Evolutionary conservation across 495 filamentous ascomycete species (phyloP).

Genomic region (Aspergillus carlsbadensis): DNA sequence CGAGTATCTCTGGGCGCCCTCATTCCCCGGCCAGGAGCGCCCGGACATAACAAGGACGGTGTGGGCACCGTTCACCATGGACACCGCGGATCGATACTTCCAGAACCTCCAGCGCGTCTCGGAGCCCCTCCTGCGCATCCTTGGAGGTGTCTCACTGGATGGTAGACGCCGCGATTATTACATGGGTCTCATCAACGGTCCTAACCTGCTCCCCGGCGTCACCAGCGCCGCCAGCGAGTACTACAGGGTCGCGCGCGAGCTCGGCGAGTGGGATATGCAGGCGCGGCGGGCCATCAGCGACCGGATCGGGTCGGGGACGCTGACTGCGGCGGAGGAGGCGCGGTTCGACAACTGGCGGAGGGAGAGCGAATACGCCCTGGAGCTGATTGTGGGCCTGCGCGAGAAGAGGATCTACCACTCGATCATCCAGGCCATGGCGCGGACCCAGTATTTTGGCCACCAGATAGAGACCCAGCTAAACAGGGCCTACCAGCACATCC

Average conservation of each 20-base stretch:
- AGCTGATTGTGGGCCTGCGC: too few species aligned
- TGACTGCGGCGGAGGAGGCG: background rate
- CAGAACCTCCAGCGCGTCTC: too few species aligned
- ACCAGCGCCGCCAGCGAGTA: background rate
- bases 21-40: background rate
- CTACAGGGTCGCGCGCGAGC: background rate
- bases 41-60: background rate
- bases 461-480: too few species aligned
- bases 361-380: too few species aligned
- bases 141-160: too few species aligned
- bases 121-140: too few species aligned
- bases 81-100: too few species aligned
- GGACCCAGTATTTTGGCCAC: too few species aligned
- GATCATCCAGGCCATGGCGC: too few species aligned
- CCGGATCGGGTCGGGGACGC: background rate
- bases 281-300: background rate
- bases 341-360: background rate
- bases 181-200: background rate
- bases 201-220: background rate
- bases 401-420: too few species aligned
- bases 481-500: too few species aligned
- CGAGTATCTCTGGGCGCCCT: background rate
- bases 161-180: too few species aligned
- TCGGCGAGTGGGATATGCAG: background rate
- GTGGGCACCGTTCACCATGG: background rate